Evolutionary conservation across 495 filamentous ascomycete genomes (phyloP), one percentile per base, ranked within the genome.

Genomic region (Cercophora newfieldiana): DNA sequence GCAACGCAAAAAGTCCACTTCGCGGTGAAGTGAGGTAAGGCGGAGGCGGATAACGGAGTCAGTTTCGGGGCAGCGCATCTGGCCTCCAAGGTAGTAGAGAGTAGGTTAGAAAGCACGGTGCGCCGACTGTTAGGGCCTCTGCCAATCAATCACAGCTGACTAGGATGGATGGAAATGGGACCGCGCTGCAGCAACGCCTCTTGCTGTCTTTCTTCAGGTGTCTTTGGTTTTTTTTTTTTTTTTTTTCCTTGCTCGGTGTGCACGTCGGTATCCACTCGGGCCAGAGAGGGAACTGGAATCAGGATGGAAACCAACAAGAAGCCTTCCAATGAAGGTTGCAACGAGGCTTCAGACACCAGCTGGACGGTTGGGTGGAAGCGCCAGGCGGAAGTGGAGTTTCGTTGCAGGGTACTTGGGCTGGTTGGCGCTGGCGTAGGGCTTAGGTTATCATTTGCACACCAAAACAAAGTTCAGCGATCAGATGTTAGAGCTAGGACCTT

Each of bases 51-150:
- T 8, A 7, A 28, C 14, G 25, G 22, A 55, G 51, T 55, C 51
- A 55, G 51, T 55, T n/a, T n/a, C 21, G 26, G 51, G 51, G 51
- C 51, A 24, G 51, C 51, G 51, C 51, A 55, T 55, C 37, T 44
- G n/a, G n/a, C n/a, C n/a, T n/a, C n/a, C n/a, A n/a, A n/a, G n/a
- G n/a, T n/a, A n/a, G n/a, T n/a, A n/a, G n/a, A 16, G 18, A 44
- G 37, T 16, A 44, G 37, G 37, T n/a, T n/a, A 16, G 37, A 12
- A 33, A 12, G 30, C 5, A 33, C 30, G 30, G 3, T 14, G 3
- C 37, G 37, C 37, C 10, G 37, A 44, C n/a, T n/a, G n/a, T n/a
- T n/a, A n/a, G n/a, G 37, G 18, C 37, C 37, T 44, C 18, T 44
- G 12, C 37, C 37, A 44, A 14, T 14, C 37, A 44, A 16, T 2